phyloP scores from a whole-genome alignment of 2,329 filamentous ascomycete species.

The Nemania bipapillata region DNA sequence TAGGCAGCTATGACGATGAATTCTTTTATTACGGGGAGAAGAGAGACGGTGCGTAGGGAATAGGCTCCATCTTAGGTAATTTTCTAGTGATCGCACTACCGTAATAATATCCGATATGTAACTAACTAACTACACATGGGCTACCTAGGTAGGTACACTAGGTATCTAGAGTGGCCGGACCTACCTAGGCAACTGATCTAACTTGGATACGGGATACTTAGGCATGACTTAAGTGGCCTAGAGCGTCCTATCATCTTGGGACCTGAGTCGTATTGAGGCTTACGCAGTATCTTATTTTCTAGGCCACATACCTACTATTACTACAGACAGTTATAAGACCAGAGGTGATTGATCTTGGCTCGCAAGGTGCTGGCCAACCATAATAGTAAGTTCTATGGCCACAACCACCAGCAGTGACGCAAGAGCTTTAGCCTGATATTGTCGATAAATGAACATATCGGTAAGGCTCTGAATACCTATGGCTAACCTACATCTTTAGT shows the following conservation, averaged over 20 bases:
- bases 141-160: too few relatives aligned
- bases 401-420: constrained; percentile 20
- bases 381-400: not conserved
- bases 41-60: not conserved
- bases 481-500: too few relatives aligned
- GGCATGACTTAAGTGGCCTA: not conserved
- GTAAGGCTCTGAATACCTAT: not conserved
- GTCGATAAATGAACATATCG: not conserved
- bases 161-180: not conserved
- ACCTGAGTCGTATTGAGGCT: constrained; percentile 15
- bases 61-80: not conserved
- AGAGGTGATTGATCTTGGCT: constrained; percentile 4
- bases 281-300: not conserved
- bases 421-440: constrained; percentile 32
- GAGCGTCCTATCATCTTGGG: not conserved
- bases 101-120: not conserved
- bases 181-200: too few relatives aligned
- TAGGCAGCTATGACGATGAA: not conserved
- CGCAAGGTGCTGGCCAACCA: constrained; percentile 23
- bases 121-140: not conserved
- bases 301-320: constrained; percentile 2
- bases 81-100: not conserved
- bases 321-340: not conserved
- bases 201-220: not conserved
- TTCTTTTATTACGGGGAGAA: not conserved